Base-by-base conservation (phyloP, 2,329 filamentous ascomycete genomes). In the Aureobasidium namibiae region DNA sequence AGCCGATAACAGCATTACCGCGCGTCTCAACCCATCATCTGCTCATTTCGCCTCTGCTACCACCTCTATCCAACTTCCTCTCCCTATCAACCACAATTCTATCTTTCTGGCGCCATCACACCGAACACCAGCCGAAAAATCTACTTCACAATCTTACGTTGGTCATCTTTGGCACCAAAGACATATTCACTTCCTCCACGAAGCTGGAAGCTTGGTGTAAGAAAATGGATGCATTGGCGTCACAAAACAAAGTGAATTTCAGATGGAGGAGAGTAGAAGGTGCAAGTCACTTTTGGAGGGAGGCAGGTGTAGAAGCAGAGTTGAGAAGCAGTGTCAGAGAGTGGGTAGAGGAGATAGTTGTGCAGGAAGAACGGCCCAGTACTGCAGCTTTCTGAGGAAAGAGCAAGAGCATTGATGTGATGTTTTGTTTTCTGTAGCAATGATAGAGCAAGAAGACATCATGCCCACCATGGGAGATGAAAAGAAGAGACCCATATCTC, bases 91-190 rank as follows among this genome's bases (percentile, higher is more conserved):
- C 67, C 10, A 65, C 68, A 54, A 66, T 66, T 10, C 33, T 61
- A 26, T 50, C 53, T 46, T 48, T 67, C 61, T 61, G 64, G 39
- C 65, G 65, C 1, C 61, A 48, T 56, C 59, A 10, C 34, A 41
- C 10, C 33, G 7, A 13, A 18, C n/a, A 8, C 26, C 26, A 4
- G 4, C 46, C 59, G 21, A 63, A 65, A 1, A 74, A 89, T 50
- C 72, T 82, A 1, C 70, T 73, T 36, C 63, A 63, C 1, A 79
- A 85, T 65, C 78, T 79, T 0, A 87, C 87, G 0, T 70, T 96
- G 34, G 85, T 83, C 0, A 72, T 95, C 0, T 95, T 86, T 67
- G 92, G 92, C 1, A 83, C 86, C 53, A 77, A 81, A 4, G 92
- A 97, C 70, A 74, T 80, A 0, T 95, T 96, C 64, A 85, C 89